Evolutionary conservation across 371 early-diverging fungal species (phyloP), one percentile per base, ranked within the genome.

Genomic region (Mucor saturninus): DNA sequence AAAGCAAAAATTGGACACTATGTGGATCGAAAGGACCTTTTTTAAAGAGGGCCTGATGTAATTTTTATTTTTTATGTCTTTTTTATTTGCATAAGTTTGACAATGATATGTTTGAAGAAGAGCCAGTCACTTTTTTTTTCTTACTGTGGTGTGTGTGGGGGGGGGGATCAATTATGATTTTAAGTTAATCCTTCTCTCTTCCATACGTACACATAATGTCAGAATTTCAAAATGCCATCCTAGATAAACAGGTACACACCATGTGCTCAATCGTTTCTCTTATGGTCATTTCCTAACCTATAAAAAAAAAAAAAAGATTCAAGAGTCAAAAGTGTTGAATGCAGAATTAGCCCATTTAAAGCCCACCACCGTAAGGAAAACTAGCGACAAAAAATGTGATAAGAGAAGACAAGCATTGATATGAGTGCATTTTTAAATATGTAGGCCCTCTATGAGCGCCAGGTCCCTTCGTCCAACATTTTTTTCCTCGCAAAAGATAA

Each of bases 391-490:
- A n/a, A 6, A 5, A 6, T 3, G 5, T 46, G 53, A 29, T 21
- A 59, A 46, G 6, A 21, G 21, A 21, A 21, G 21, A 21, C 21
- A 21, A 21, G 21, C 21, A 21, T 21, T 21, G 21, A 21, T 21
- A 21, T 21, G 21, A 0, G 21, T 21, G 21, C 21, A 21, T 21
- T 21, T 21, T 39, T 42, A 11, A 2, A 37, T 2, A 13, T 32
- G 14, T 35, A 69, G 69, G 13, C 31, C 4, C 38, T 71, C 0
- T 71, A 71, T 64, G 71, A 71, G 35, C 63, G 71, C 29, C 71
- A 67, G 30, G 71, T 71, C 11, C 71, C 71, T 29, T 71, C 71
- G 13, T 71, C 71, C 6, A 71, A 71, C 11, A 39, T 71, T n/a
- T 71, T 71, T 32, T 71, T 71, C 28, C 54, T 71, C 6, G 71